Base-by-base conservation (phyloP, 176 grass and related monocot species). In the Oryza officinalis region DNA sequence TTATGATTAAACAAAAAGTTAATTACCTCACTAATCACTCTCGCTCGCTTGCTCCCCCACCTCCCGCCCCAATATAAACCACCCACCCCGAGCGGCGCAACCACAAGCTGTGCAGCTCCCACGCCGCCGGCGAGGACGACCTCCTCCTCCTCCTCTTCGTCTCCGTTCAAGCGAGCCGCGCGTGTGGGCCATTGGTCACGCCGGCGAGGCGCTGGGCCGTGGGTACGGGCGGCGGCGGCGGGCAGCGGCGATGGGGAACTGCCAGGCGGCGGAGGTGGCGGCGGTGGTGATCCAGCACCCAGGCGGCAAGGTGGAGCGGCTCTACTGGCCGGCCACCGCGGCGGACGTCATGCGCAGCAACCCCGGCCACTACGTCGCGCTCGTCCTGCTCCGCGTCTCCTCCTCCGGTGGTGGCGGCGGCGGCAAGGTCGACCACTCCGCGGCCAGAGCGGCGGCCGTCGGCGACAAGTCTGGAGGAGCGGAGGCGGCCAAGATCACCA, bases 321-420 rank as follows among this genome's bases (percentile, higher is more conserved):
- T 96, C 15, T 77, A 91, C 84, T 90, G 83, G 72, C 33, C 83
- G 12, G 7, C 91, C 41, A 89, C 66, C 3, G 94, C 94, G 0
- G 87, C 72, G 13, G 86, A 92, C 41, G 86, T 96, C 8, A 96
- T 96, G 94, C 80, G 88, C 3, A 49, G 71, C 54, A 96, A 93
- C 72, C 94, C 94, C 2, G 94, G 94, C 3, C 91, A 96, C 80
- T 96, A 96, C 76, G 91, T 96, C 27, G 94, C 91, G 5, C 88
- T 92, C 52, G 87, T 93, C 1, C n/a, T 87, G 5, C 77, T 90
- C 18, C 59, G 73, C 60, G 72, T 77, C 41, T 88, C 92, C 20
- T 57, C 31, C 37, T 9, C 17, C n/a, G 52, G 12, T 13, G 46
- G 50, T 8, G 43, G 0, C 18, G 60, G 0, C 25, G 33, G 33